A percentile compares a stretch with the other conserved stretches of the same genome.
Conservation (phyloP, 2,329 filamentous ascomycete species). For the Neofusicoccum sp. region DNA sequence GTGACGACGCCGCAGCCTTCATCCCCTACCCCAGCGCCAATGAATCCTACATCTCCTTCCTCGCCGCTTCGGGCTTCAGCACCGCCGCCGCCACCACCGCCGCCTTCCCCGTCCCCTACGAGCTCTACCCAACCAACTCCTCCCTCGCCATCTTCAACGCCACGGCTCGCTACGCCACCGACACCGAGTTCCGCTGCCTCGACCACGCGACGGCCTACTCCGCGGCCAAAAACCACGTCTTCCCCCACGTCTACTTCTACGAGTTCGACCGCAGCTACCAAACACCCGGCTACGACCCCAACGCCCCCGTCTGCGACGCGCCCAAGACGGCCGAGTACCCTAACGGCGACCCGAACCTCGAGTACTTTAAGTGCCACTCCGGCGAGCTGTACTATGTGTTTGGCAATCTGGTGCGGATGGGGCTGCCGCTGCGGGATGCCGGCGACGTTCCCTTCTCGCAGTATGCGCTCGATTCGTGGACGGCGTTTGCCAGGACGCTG, state of each 20-base stretch:
- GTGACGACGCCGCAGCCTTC: slow-evolving; percentile 34
- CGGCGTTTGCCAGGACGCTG: slow-evolving; percentile 31
- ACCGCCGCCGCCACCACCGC: slow-evolving; percentile 20
- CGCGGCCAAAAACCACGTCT: slow-evolving; percentile 26
- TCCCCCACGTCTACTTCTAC: slow-evolving; percentile 29
- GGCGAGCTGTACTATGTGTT: slow-evolving; percentile 34
- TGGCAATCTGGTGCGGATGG: slow-evolving; percentile 36
- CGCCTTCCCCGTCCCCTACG: slow-evolving; percentile 22
- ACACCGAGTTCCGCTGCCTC: slow-evolving; percentile 33
- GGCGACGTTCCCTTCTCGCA: slow-evolving; percentile 33
- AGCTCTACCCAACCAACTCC: slow-evolving; percentile 27
- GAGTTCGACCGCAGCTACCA: slow-evolving; percentile 35
- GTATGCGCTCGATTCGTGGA: slow-evolving; percentile 33
- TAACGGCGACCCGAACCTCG: slow-evolving; percentile 26
- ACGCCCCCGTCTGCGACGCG: slow-evolving; percentile 35
- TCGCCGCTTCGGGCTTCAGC: slow-evolving; percentile 23
- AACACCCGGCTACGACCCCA: slow-evolving; percentile 28
- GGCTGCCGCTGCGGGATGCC: slow-evolving; percentile 29
- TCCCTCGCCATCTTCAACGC: slow-evolving; percentile 35
- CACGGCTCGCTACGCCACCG: slow-evolving; percentile 31
- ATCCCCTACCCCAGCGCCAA: slow-evolving; percentile 26
- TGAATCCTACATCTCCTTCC: slow-evolving; percentile 25
- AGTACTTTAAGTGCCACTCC: slow-evolving; percentile 30
- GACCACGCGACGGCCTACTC: slow-evolving; percentile 29
- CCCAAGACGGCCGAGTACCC: slow-evolving; percentile 27